Conservation (phyloP, 169 alveolate genomes). For the Theileria parva region DNA sequence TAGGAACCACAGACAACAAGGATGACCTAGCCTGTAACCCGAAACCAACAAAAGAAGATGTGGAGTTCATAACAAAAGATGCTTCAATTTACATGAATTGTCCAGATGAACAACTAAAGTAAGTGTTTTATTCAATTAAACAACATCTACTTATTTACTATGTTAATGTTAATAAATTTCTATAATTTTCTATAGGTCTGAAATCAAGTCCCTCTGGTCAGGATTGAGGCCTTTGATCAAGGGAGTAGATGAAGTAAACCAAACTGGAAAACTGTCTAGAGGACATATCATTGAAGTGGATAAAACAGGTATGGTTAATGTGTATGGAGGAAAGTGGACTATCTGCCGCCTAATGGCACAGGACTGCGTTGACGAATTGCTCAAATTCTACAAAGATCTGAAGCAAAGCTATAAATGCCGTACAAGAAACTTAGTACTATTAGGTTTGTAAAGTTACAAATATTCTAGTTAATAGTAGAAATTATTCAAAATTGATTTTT, state of each 20-base stretch:
- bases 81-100: conserved; percentile 71
- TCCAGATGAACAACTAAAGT: conserved; percentile 61
- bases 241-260: conserved; percentile 54
- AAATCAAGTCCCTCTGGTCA: conserved; percentile 51
- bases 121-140: conserved; percentile 79
- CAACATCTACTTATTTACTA: conserved; percentile 70
- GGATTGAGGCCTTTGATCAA: conserved; percentile 38
- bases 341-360: conserved; percentile 91
- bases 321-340: conserved; percentile 96
- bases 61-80: conserved; percentile 82
- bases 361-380: conserved; percentile 74
- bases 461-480: not conserved
- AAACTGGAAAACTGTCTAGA: conserved; percentile 84
- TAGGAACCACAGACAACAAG: conserved; percentile 89
- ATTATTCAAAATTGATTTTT: not conserved
- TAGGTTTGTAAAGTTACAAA: conserved; percentile 16
- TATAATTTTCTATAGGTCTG: conserved; percentile 54
- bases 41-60: conserved; percentile 72
- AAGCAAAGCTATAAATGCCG: conserved; percentile 70
- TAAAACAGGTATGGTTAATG: conserved; percentile 82
- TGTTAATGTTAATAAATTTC: conserved; percentile 53
- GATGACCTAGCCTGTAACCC: conserved; percentile 76
- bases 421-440: conserved; percentile 65
- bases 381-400: conserved; percentile 48
- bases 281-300: conserved; percentile 88